Evolutionary conservation across 441 rosid species (phyloP).

Genomic region (Isatis lusitanica): DNA sequence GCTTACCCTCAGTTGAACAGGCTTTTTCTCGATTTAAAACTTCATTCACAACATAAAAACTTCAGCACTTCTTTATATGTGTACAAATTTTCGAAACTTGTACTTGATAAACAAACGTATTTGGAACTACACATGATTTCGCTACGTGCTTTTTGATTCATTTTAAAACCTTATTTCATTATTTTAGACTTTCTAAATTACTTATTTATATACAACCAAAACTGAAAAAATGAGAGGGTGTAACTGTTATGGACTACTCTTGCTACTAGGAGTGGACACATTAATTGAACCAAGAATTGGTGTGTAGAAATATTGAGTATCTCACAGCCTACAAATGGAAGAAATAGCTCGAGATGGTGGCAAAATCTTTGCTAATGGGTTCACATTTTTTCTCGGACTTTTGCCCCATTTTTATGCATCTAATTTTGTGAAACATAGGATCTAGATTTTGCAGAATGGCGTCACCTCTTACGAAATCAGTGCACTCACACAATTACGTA

Average conservation of each 20-base stretch:
- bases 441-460: neutral
- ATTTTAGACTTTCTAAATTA: neutral
- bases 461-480: neutral
- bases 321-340: neutral
- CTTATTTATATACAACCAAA: neutral
- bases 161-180: neutral
- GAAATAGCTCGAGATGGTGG: neutral
- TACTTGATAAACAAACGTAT: neutral
- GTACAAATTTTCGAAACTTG: neutral
- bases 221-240: neutral
- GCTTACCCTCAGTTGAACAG: neutral
- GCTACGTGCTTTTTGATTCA: neutral
- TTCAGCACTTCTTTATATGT: neutral
- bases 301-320: neutral
- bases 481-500: neutral
- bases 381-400: neutral
- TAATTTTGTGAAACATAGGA: neutral
- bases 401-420: neutral
- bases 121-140: neutral
- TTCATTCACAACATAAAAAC: neutral
- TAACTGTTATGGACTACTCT: neutral
- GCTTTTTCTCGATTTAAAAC: neutral
- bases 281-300: neutral
- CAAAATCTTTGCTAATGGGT: neutral
- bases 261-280: neutral